Percentiles rank a stretch among this genome's conserved stretches.
These are phyloP conservation scores for Colletotrichum chlorophyti DNA, from an alignment of 2,329 filamentous ascomycete genomes.

Conservation along the genomic window DNA sequence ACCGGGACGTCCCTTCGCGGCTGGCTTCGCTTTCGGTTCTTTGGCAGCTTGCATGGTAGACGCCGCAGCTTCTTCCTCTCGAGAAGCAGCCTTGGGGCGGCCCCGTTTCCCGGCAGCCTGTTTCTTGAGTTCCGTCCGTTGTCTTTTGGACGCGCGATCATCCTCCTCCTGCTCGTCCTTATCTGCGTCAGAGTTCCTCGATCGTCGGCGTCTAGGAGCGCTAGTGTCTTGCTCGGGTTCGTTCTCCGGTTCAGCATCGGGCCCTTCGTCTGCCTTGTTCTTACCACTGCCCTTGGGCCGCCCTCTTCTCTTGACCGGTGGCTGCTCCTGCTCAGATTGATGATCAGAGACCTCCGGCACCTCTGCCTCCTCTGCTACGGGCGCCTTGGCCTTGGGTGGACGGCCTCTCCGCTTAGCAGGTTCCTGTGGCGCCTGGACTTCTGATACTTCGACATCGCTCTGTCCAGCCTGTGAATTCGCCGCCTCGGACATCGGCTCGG, in stretches of 20 bases:
- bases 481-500: constrained; percentile 38
- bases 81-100: constrained; percentile 32
- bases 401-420: constrained; percentile 21
- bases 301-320: constrained; percentile 9
- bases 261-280: constrained; percentile 5
- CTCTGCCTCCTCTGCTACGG: constrained; percentile 21
- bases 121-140: constrained; percentile 29
- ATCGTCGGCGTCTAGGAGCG: constrained; percentile 28
- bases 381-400: constrained; percentile 17
- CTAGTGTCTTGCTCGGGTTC: constrained; percentile 26
- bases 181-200: constrained; percentile 13
- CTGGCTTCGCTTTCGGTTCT: constrained; percentile 34
- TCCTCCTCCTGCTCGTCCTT: constrained; percentile 27
- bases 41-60: constrained; percentile 26
- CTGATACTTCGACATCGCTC: constrained; percentile 27
- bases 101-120: constrained; percentile 30
- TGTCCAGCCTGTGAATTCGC: constrained; percentile 35
- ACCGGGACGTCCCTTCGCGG: constrained; percentile 34
- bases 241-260: constrained; percentile 4
- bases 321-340: constrained; percentile 33
- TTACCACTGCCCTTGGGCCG: constrained; percentile 29
- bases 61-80: constrained; percentile 27
- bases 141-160: constrained; percentile 28
- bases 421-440: constrained; percentile 22
- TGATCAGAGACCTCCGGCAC: constrained; percentile 30